These are phyloP conservation scores for Phytophthora tubulina DNA, from an alignment of 352 stramenopile genomes.

Conservation along the genomic window DNA sequence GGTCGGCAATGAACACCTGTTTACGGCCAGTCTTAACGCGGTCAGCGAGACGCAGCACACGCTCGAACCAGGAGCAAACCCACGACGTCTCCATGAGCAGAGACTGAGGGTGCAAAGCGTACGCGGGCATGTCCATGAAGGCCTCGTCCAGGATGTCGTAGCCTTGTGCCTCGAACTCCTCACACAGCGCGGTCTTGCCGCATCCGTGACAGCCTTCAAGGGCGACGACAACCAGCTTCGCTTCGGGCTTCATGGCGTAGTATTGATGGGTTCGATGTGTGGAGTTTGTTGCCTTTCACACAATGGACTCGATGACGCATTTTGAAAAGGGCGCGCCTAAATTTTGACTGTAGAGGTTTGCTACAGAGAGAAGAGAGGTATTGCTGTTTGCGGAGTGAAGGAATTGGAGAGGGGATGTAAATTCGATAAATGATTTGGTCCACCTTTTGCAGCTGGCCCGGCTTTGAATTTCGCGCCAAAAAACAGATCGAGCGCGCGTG, in stretches of 20 bases:
- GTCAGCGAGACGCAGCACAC: constrained; percentile 77
- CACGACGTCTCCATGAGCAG: constrained; percentile 92
- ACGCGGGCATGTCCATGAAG: constrained; percentile 90
- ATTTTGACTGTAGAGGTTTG: constrained; percentile 8
- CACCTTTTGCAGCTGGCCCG: constrained; percentile 8
- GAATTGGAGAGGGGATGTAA: not conserved
- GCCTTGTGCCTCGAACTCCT: constrained; percentile 79
- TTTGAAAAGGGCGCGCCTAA: constrained; percentile 38
- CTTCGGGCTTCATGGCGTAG: constrained; percentile 45
- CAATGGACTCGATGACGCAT: not conserved
- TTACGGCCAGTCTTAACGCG: constrained; percentile 54
- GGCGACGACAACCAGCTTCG: constrained; percentile 84
- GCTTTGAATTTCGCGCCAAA: constrained; percentile 38
- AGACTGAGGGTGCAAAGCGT: constrained; percentile 89
- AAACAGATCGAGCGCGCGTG: constrained; percentile 11
- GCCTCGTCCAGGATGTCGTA: constrained; percentile 88
- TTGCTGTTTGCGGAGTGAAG: constrained; percentile 7
- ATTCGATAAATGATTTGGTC: constrained; percentile 15
- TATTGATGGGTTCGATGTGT: not conserved
- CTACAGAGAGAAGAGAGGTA: not conserved
- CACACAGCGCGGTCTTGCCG: constrained; percentile 83
- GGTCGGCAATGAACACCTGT: constrained; percentile 86
- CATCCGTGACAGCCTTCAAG: constrained; percentile 91
- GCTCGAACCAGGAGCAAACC: constrained; percentile 92
- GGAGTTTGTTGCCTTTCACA: not conserved